Evolutionary conservation across 108 stramenopile genomes (phyloP).

Genomic region (Bacterosira constricta): DNA sequence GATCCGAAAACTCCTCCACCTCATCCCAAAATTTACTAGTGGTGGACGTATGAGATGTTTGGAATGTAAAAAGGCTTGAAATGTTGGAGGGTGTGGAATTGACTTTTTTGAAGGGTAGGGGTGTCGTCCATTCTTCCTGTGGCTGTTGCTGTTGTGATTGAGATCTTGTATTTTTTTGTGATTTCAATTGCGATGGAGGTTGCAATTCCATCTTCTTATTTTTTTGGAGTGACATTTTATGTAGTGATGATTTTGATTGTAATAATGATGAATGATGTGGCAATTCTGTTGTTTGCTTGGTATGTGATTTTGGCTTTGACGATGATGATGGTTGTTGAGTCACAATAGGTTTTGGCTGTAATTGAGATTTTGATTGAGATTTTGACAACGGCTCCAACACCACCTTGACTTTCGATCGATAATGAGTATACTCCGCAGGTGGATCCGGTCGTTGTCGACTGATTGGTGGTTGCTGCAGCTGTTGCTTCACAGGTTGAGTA

Average conservation of each 20-base stretch:
- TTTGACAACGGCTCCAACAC: background rate
- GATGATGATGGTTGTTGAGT: background rate
- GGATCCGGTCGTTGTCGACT: conserved; percentile 8
- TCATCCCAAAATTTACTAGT: conserved; percentile 50
- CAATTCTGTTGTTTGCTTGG: background rate
- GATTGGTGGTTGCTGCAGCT: too few relatives aligned
- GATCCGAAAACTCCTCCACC: conserved; percentile 23
- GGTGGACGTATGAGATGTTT: conserved; percentile 20
- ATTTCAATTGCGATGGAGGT: conserved; percentile 1
- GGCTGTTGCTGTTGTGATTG: background rate
- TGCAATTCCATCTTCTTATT: background rate
- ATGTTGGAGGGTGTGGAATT: conserved; percentile 21
- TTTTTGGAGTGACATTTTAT: background rate
- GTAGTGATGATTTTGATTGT: background rate
- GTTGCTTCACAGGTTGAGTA: too few relatives aligned
- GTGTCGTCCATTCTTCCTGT: conserved; percentile 14
- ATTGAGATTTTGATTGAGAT: too few relatives aligned
- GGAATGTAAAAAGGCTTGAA: conserved; percentile 14
- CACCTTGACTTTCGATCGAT: conserved; percentile 2
- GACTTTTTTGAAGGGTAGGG: conserved; percentile 24
- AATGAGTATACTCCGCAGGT: conserved; percentile 18
- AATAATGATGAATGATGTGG: background rate
- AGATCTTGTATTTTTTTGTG: background rate
- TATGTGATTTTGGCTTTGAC: background rate
- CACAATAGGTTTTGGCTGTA: too few relatives aligned